A percentile compares a stretch with the other conserved stretches of the same genome.
Conservation (phyloP, 1,139 yeast species). For the Lodderomyces parapsilosis region DNA sequence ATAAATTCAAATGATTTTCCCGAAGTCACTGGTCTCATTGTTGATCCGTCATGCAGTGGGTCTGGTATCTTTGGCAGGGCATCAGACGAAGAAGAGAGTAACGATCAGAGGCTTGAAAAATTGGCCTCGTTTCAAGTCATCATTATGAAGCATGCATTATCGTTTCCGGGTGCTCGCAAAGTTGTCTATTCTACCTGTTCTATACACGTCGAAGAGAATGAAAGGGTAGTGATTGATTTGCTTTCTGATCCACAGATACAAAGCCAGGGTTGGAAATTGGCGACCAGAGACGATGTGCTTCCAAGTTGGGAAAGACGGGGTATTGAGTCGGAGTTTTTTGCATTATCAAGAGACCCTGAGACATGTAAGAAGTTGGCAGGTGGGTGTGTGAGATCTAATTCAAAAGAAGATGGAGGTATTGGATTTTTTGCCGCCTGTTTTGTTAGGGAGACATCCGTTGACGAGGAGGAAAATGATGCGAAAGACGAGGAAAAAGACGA, state of each 20-base stretch:
- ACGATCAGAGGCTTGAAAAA: slow-evolving; percentile 61
- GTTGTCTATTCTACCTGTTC: slow-evolving; percentile 97
- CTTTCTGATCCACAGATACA: slow-evolving; percentile 62
- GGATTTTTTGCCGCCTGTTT: slow-evolving; percentile 95
- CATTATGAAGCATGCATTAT: slow-evolving; percentile 84
- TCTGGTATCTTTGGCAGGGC: slow-evolving; percentile 94
- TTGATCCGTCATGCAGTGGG: slow-evolving; percentile 98
- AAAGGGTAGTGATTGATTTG: slow-evolving; percentile 79
- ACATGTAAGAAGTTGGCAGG: slow-evolving; percentile 62
- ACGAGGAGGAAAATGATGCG: neutral
- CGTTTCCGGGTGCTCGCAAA: slow-evolving; percentile 70
- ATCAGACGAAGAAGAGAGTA: slow-evolving; percentile 45
- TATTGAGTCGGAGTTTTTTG: slow-evolving; percentile 58
- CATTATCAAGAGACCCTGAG: slow-evolving; percentile 44
- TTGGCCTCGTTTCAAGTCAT: slow-evolving; percentile 83
- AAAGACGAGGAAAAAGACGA: slow-evolving; percentile 16
- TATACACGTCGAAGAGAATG: slow-evolving; percentile 90
- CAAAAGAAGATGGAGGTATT: slow-evolving; percentile 91
- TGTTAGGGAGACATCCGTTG: slow-evolving; percentile 23
- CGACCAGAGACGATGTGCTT: slow-evolving; percentile 60
- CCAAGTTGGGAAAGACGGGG: slow-evolving; percentile 91
- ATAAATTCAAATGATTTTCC: slow-evolving; percentile 60
- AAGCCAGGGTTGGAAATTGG: slow-evolving; percentile 72
- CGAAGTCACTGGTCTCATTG: slow-evolving; percentile 75
- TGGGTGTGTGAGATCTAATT: slow-evolving; percentile 82